Percentiles rank a stretch among this genome's conserved stretches.
Evolutionary conservation across 495 filamentous ascomycete species (phyloP).

Genomic region (Talaromyces stipitatus): DNA sequence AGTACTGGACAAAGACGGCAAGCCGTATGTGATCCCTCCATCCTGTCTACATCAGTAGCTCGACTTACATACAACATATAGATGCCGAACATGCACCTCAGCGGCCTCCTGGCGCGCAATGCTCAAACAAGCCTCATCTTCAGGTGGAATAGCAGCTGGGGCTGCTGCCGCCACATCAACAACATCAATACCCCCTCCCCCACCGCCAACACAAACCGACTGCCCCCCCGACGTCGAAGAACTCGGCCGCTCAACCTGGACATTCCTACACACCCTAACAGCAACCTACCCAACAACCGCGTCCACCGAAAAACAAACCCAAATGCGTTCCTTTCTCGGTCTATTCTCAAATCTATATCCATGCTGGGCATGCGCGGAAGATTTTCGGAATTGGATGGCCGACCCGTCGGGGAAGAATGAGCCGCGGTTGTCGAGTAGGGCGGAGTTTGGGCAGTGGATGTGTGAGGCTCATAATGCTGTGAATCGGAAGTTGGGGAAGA

Average conservation of each 20-base stretch:
- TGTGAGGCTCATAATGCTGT: conserved; percentile 98
- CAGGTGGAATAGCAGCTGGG: conserved; percentile 8
- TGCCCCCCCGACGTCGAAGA: conserved; percentile 61
- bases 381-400: conserved; percentile 78
- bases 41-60: not conserved
- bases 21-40: conserved; percentile 61
- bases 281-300: conserved; percentile 74
- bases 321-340: conserved; percentile 70
- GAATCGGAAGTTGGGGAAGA: conserved; percentile 88
- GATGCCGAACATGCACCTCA: conserved; percentile 84
- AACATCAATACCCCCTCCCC: conserved; percentile 17
- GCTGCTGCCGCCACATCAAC: conserved; percentile 13
- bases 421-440: conserved; percentile 56
- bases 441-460: conserved; percentile 86
- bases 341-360: conserved; percentile 82
- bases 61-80: conserved; percentile 27
- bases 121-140: conserved; percentile 42
- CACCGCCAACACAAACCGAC: conserved; percentile 19
- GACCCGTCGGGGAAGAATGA: conserved; percentile 52
- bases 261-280: conserved; percentile 81
- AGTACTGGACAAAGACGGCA: conserved; percentile 85
- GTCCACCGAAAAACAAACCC: conserved; percentile 54
- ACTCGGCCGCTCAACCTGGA: conserved; percentile 86
- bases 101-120: conserved; percentile 61
- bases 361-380: conserved; percentile 90